Base-by-base conservation (phyloP, 2,329 filamentous ascomycete genomes). In the Mycosphaerella arachidis region DNA sequence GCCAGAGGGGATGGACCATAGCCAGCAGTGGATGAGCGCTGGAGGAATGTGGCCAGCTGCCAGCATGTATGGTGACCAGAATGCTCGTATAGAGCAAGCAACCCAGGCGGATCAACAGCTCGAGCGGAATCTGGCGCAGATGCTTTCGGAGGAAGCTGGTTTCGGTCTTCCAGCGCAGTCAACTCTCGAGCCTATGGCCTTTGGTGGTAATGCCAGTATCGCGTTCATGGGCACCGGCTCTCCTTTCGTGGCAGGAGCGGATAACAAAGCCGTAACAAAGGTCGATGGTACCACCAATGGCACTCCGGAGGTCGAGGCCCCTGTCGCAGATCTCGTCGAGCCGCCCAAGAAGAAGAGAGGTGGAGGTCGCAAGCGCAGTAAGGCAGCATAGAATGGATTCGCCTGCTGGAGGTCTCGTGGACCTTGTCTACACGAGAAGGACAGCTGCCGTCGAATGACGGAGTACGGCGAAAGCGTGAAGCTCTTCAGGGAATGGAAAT, bases 331-430 rank as follows among this genome's bases (percentile, higher is more conserved):
- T n/a, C 40, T 43, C 5, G 40, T 43, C 13, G 40, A 43, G 40
- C 40, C 40, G 20, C 40, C 35, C 33, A 55, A 31, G 20, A 45
- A 29, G 37, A 55, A 55, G 53, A 55, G 31, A 20, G 37, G 27
- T 45, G 37, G 53, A 29, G 35, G 53, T 46, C 35, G 53, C 16
- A 55, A 55, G 52, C 30, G 37, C n/a, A 55, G 4, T 45, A 31
- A 55, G 53, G 40, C 40, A 4, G 13, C 40, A 7, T 43, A 43
- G 40, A 35, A 9, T 35, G 31, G 31, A 24, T 24, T 24, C 24
- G 24, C 24, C 24, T 24, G 3, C 24, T 24, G 24, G 24, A 24
- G 24, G 3, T 37, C 8, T 10, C 35, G 16, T 37, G 35, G 35
- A 24, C 24, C 24, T 24, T 24, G 24, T 24, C 24, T 24, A 24